Evolutionary conservation across 2,329 filamentous ascomycete species (phyloP).

Genomic region (Hypocrella siamensis): DNA sequence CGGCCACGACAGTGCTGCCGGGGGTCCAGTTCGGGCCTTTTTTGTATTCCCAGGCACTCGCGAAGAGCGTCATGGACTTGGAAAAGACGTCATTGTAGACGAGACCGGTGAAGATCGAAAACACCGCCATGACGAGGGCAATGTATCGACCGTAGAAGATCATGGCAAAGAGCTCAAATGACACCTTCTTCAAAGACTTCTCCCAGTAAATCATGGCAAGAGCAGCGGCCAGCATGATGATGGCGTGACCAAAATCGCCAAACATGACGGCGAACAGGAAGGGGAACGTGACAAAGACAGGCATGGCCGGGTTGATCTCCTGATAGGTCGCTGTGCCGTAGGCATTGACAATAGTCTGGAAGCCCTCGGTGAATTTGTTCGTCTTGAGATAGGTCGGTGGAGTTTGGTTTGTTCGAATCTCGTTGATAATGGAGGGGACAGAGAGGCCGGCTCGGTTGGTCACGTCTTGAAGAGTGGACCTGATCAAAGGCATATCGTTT

Average conservation of each 20-base stretch:
- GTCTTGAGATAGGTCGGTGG: constrained; percentile 95
- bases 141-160: constrained; percentile 98
- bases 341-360: constrained; percentile 97
- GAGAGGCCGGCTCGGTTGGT: constrained; percentile 90
- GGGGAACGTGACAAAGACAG: constrained; percentile 95
- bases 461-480: constrained; percentile 87
- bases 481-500: constrained; percentile 76
- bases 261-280: constrained; percentile 99
- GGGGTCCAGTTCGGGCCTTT: constrained; percentile 51
- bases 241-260: constrained; percentile 87
- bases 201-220: constrained; percentile 95
- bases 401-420: constrained; percentile 92
- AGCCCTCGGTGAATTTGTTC: constrained; percentile 95
- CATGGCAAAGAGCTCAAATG: constrained; percentile 92
- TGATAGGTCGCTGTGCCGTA: constrained; percentile 96
- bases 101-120: constrained; percentile 91
- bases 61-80: constrained; percentile 76
- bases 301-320: constrained; percentile 90
- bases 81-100: constrained; percentile 98
- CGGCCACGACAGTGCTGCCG: constrained; percentile 47
- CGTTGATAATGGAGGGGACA: constrained; percentile 97
- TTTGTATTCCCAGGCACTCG: constrained; percentile 75
- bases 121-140: constrained; percentile 93
- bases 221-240: constrained; percentile 74
- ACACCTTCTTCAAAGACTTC: constrained; percentile 79